Base-by-base conservation (phyloP, 192 early-diverging fungal genomes). In the Mortierella hygrophila region DNA sequence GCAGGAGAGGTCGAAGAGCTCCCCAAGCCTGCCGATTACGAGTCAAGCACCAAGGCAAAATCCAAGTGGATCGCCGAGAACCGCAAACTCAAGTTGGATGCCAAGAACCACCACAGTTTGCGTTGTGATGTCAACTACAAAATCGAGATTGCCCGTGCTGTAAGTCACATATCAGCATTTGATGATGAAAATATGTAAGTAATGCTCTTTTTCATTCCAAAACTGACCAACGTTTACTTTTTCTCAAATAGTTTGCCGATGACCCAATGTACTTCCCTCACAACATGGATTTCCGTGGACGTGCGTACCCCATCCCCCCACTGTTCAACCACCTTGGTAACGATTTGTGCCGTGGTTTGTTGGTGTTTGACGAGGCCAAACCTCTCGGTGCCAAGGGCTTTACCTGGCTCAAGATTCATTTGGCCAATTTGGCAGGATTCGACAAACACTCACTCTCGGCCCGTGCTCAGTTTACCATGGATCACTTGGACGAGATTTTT, bases 291-390 rank as follows among this genome's bases (percentile, higher is more conserved):
- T 99, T 99, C 92, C 94, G 98, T 70, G 98, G 98, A 35, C 95
- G 98, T 75, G 97, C 98, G 7, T 99, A 99, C 80, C 97, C 98
- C 63, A 98, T 99, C 46, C 98, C 98, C 41, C 94, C 96, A 11
- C 94, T 96, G 76, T 93, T 99, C 63, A 99, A 98, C 89, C 98
- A 99, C 86, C 93, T 99, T 55, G 97, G 97, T 70, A 97, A 98
- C 88, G 98, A 99, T 89, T 88, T 99, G 76, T 97, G 97, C 80
- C 96, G 98, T 84, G 97, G 98, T 20, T 79, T 99, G 70, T 92
- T 99, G n/a, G 74, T 91, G 54, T 99, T 99, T 89, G 91, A 95
- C 20, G 91, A 93, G 76, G 94, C 92, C 9, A 95, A 95, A 54
- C 94, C 96, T 11, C 84, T 99, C 23, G 97, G 97, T 32, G 84